These are phyloP conservation scores for Pneumocystis canis DNA, from an alignment of 1,139 yeast species.

Conservation along the genomic window DNA sequence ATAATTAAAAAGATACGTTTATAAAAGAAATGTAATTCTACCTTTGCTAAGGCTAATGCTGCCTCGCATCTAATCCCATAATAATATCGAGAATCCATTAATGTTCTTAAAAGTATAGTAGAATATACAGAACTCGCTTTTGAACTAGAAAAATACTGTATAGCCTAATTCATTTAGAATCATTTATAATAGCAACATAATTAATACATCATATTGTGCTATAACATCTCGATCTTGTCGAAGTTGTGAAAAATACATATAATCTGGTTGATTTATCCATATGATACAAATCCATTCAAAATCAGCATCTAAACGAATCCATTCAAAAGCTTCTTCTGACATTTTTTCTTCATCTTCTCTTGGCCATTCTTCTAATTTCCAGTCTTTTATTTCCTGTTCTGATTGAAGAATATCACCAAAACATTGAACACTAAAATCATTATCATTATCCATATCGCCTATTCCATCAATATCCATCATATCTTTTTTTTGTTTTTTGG, in stretches of 20 bases:
- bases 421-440: constrained; percentile 37
- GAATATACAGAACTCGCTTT: constrained; percentile 55
- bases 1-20: not conserved
- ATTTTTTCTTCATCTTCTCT: constrained; percentile 53
- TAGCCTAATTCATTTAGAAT: constrained; percentile 29
- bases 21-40: not conserved
- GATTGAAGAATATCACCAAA: constrained; percentile 65
- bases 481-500: constrained; percentile 20
- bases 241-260: constrained; percentile 86
- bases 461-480: constrained; percentile 18
- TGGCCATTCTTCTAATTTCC: constrained; percentile 67
- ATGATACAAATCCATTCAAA: constrained; percentile 88
- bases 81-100: constrained; percentile 72
- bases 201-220: constrained; percentile 55
- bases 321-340: constrained; percentile 82
- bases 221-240: constrained; percentile 93
- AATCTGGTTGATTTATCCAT: constrained; percentile 77
- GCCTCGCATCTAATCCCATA: constrained; percentile 86
- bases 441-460: constrained; percentile 21
- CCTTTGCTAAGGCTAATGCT: constrained; percentile 54
- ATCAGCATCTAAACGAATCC: constrained; percentile 95
- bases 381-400: constrained; percentile 45
- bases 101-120: constrained; percentile 61
- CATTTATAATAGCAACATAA: not conserved
- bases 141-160: constrained; percentile 52